Conservation (phyloP, 192 early-diverging fungal genomes). For the Spizellomyces sp. region DNA sequence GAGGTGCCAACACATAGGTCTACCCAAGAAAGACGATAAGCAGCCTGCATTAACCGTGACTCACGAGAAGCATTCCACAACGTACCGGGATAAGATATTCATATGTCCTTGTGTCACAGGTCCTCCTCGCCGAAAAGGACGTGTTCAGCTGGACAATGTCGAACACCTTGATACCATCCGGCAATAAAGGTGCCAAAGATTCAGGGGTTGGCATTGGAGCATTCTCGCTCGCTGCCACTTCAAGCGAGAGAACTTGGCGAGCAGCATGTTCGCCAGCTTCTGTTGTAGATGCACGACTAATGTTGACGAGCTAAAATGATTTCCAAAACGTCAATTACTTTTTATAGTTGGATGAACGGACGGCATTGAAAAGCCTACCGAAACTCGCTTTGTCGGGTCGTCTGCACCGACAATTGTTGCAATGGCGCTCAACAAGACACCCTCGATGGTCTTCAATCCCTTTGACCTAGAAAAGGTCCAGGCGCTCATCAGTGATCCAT, state of each 20-base stretch:
- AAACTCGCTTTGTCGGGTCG: constrained; percentile 32
- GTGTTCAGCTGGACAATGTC: constrained; percentile 27
- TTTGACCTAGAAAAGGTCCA: constrained; percentile 32
- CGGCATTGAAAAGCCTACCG: constrained; percentile 19
- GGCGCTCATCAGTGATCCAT: not conserved
- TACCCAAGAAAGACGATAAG: not conserved
- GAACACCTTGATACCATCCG: constrained; percentile 23
- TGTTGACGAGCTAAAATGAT: constrained; percentile 41
- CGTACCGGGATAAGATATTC: constrained; percentile 54
- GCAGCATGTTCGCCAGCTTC: constrained; percentile 99
- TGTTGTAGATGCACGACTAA: constrained; percentile 61
- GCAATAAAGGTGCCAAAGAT: constrained; percentile 11
- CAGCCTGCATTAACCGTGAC: not conserved
- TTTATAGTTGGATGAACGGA: not conserved
- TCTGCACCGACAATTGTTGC: constrained; percentile 39
- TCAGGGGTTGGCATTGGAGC: constrained; percentile 10
- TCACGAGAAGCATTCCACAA: not conserved
- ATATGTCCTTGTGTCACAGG: constrained; percentile 52
- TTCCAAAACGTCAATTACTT: not conserved
- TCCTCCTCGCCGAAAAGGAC: constrained; percentile 49
- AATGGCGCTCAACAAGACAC: constrained; percentile 38
- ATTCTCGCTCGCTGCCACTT: constrained; percentile 69
- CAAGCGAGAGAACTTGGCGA: constrained; percentile 91
- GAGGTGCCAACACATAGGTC: constrained; percentile 53
- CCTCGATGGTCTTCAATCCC: constrained; percentile 46